phyloP scores from a whole-genome alignment of 306 rosid genomes.

The Hippophae gyantsensis region DNA sequence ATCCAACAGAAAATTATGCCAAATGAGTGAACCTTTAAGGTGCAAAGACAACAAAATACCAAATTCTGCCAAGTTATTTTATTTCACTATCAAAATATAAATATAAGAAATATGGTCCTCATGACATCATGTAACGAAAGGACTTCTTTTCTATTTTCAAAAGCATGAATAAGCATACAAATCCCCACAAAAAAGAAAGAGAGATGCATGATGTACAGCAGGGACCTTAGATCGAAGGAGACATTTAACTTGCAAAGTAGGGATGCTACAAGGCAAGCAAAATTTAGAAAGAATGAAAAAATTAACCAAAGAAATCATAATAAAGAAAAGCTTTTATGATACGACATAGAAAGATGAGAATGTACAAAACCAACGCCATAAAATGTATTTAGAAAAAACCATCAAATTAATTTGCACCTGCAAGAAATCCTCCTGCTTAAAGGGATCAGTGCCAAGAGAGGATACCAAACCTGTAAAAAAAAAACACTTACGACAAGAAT shows the following conservation, averaged over 20 bases:
- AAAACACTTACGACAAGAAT: slow-evolving; percentile 47
- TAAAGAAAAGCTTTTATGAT: no score
- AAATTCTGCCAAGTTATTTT: slow-evolving; percentile 11
- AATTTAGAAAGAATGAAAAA: no score
- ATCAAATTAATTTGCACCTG: slow-evolving; percentile 48
- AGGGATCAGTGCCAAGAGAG: slow-evolving; percentile 81
- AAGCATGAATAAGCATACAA: no score
- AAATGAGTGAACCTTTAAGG: slow-evolving; percentile 20
- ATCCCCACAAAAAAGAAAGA: no score
- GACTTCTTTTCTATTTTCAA: no score
- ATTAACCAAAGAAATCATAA: no score
- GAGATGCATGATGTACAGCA: no score
- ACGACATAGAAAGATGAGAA: no score
- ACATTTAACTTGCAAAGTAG: no score
- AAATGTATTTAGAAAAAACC: slow-evolving; percentile 3
- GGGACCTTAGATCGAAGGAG: no score
- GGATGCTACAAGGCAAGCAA: no score
- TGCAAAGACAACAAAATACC: slow-evolving; percentile 11
- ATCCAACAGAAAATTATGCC: slow-evolving; percentile 53
- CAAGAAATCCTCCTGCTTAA: slow-evolving; percentile 95
- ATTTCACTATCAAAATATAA: slow-evolving; percentile 6
- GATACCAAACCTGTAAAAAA: slow-evolving; percentile 97
- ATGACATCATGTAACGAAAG: not conserved
- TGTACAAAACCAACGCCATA: not conserved
- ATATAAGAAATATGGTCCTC: not conserved